Percentiles rank a stretch among this genome's conserved stretches.
Evolutionary conservation across 2,329 filamentous ascomycete species (phyloP).

Genomic region (Fusarium heterosporum): DNA sequence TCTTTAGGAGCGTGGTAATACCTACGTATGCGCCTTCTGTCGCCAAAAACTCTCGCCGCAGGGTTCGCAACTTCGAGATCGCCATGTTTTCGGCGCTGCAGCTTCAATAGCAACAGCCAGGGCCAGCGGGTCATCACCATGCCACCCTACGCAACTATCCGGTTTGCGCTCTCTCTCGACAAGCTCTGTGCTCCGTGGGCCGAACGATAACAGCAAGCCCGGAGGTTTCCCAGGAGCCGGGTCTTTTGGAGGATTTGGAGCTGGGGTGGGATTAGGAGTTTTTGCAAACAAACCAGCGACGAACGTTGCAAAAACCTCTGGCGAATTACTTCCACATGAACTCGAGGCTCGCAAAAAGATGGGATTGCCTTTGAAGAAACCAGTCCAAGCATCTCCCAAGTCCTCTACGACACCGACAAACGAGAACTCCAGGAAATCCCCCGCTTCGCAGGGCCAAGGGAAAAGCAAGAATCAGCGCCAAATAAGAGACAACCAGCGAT

Average conservation of each 20-base stretch:
- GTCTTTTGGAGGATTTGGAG: conserved; percentile 34
- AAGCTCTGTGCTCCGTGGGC: conserved; percentile 39
- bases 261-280: conserved; percentile 42
- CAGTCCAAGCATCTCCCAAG: conserved; percentile 17
- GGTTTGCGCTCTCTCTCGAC: conserved; percentile 47
- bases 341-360: conserved; percentile 51
- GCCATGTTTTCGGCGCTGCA: conserved; percentile 24
- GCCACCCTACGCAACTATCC: conserved; percentile 2
- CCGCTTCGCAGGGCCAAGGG: neutral
- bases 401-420: conserved; percentile 4
- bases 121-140: conserved; percentile 7
- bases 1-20: conserved; percentile 52
- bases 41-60: conserved; percentile 48
- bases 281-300: conserved; percentile 36
- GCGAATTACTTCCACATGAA: conserved; percentile 55
- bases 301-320: neutral
- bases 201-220: conserved; percentile 36
- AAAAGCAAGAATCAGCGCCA: conserved; percentile 4
- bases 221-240: conserved; percentile 44
- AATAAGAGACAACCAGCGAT: neutral
- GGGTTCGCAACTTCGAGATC: conserved; percentile 29
- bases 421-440: conserved; percentile 8
- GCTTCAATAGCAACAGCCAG: conserved; percentile 19
- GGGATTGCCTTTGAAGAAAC: conserved; percentile 35
- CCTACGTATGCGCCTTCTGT: conserved; percentile 58